phyloP scores from a whole-genome alignment of 441 rosid species.

The Arabidopsis lyrata region DNA sequence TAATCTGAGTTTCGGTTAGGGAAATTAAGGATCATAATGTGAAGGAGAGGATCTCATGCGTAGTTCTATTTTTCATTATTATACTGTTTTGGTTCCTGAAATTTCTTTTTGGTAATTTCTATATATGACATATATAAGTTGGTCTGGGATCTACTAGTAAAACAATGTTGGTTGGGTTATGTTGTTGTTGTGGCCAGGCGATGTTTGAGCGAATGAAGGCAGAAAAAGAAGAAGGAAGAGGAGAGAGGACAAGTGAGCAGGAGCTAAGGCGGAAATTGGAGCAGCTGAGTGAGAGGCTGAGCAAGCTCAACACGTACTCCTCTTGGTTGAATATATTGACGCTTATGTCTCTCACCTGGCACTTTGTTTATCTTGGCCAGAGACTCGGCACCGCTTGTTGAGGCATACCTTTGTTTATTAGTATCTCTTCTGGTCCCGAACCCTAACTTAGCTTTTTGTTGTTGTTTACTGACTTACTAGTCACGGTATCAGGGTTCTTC shows the following conservation, averaged over 20 bases:
- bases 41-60: neutral
- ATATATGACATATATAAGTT: neutral
- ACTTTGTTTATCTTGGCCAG: slow-evolving; percentile 66
- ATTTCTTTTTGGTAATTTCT: neutral
- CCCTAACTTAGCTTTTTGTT: slow-evolving; percentile 1
- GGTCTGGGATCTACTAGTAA: neutral
- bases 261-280: slow-evolving; percentile 41
- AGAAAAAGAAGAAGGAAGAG: slow-evolving; percentile 82
- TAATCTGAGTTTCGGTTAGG: neutral
- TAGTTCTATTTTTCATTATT: neutral
- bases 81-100: neutral
- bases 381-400: slow-evolving; percentile 45
- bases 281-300: slow-evolving; percentile 59
- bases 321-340: slow-evolving; percentile 63
- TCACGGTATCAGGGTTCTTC: neutral
- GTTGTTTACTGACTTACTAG: slow-evolving; percentile 10
- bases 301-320: slow-evolving; percentile 71
- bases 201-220: slow-evolving; percentile 80
- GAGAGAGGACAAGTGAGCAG: slow-evolving; percentile 44
- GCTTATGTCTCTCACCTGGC: slow-evolving; percentile 71
- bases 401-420: slow-evolving; percentile 14
- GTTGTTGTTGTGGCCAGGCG: slow-evolving; percentile 43
- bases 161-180: neutral
- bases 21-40: neutral
- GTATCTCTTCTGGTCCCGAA: neutral